phyloP scores from a whole-genome alignment of 805 yeast genomes.

The Lipomyces lipofer region DNA sequence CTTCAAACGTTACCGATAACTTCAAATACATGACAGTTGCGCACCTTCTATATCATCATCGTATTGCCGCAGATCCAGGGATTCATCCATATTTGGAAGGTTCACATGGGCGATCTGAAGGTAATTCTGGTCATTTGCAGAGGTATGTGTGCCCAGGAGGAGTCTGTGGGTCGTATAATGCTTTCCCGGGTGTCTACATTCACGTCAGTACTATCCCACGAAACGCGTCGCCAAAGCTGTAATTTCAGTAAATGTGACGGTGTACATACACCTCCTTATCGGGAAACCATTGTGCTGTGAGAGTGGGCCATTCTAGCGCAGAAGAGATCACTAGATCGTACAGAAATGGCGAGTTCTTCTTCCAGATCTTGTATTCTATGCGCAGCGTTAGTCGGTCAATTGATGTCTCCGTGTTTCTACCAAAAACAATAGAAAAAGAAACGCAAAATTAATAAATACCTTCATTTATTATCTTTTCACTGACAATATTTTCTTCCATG shows the following conservation, averaged over 20 bases:
- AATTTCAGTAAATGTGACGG: too few species aligned
- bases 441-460: too few species aligned
- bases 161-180: conserved; percentile 46
- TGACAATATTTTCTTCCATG: conserved; percentile 26
- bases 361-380: conserved; percentile 56
- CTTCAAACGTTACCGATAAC: too few species aligned
- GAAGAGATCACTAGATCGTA: conserved; percentile 56
- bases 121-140: conserved; percentile 56
- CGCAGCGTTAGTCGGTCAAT: background rate
- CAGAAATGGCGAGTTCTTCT: conserved; percentile 58
- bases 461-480: conserved; percentile 29
- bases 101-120: conserved; percentile 43
- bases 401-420: background rate
- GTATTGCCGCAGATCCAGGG: conserved; percentile 30
- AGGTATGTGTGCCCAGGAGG: conserved; percentile 64
- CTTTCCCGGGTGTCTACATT: conserved; percentile 32
- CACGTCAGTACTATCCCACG: too few species aligned
- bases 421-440: background rate
- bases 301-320: conserved; percentile 64
- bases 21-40: too few species aligned
- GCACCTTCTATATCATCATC: conserved; percentile 35
- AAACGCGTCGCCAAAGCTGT: too few species aligned
- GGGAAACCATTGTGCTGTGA: conserved; percentile 63
- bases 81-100: conserved; percentile 36
- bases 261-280: conserved; percentile 45